Conservation (phyloP, 228 moss, liverwort and hornwort species). For the Sphagnum fallax region DNA sequence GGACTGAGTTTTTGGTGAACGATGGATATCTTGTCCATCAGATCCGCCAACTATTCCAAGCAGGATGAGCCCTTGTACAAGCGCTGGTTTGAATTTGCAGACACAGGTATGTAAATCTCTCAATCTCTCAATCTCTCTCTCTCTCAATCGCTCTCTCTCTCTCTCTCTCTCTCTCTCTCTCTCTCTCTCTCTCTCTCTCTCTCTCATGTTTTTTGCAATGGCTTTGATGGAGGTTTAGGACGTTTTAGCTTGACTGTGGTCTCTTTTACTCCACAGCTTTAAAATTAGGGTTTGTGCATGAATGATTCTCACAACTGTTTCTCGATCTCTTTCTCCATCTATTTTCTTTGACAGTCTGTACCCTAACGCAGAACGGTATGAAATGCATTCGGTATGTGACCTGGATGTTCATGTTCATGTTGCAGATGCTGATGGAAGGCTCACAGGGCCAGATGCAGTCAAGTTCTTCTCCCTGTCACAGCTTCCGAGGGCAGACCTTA, state of each 20-base stretch:
- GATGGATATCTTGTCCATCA: slow-evolving; percentile 80
- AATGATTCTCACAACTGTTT: too few species aligned
- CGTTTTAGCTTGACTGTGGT: background rate
- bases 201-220: background rate
- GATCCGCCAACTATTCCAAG: slow-evolving; percentile 50
- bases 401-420: too few species aligned
- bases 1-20: background rate
- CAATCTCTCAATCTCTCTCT: background rate
- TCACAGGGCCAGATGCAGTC: slow-evolving; percentile 94
- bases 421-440: slow-evolving; percentile 88
- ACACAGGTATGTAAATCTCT: slow-evolving; percentile 45
- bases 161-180: background rate
- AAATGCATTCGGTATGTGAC: too few species aligned
- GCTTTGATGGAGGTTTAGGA: background rate
- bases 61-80: slow-evolving; percentile 85
- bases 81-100: slow-evolving; percentile 86
- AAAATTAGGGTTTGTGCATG: too few species aligned
- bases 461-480: slow-evolving; percentile 86
- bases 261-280: background rate
- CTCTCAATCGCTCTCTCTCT: background rate
- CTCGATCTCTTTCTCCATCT: too few species aligned
- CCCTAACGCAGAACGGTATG: too few species aligned
- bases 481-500: slow-evolving; percentile 73
- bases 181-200: background rate
- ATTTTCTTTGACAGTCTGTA: too few species aligned